Base-by-base conservation (phyloP, 129 eudicot species). In the Logfia minima region DNA sequence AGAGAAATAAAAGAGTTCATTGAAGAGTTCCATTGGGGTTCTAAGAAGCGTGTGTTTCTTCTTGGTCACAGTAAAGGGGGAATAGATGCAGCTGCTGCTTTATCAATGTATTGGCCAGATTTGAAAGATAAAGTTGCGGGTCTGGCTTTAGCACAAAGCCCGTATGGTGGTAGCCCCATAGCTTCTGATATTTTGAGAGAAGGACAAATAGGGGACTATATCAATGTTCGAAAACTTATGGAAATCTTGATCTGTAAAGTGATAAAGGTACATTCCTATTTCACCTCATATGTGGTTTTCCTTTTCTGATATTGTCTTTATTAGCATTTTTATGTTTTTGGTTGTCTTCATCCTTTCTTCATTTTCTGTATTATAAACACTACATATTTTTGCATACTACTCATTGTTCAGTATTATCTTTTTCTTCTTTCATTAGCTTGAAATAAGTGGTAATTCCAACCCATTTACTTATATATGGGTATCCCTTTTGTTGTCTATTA, bases 61-160 rank as follows among this genome's bases (percentile, higher is more conserved):
- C 94, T 95, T 48, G 99, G 99, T 28, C 99, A 95, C 73, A 95
- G 97, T 83, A 95, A 95, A 91, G 99, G 99, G 13, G 97, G 97
- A 32, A 76, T 95, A 60, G 99, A 95, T 71, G 84, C 97, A 28
- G 99, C 99, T 56, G 99, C 99, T 37, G 89, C 96, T 66, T 73
- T 95, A 45, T 89, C 99, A 17, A 87, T 95, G 87, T 91, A 95
- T 81, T 95, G 99, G 99, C 79, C 90, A 6, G 97, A 91, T 53
- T 81, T 95, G 75, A 89, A 80, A 82, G 97, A 95, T 77, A 95
- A 95, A 84, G 99, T 95, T 77, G 99, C 91, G 0, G 99, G 99
- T 18, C 72, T 95, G 62, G 99, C 84, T 60, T 83, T 95, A 68
- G 89, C 97, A 0, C 99, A 95, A 68, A 89, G 99, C 87, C 99